Evolutionary conservation across 73 alveolate species (phyloP).

Genomic region (Stentor coeruleus): DNA sequence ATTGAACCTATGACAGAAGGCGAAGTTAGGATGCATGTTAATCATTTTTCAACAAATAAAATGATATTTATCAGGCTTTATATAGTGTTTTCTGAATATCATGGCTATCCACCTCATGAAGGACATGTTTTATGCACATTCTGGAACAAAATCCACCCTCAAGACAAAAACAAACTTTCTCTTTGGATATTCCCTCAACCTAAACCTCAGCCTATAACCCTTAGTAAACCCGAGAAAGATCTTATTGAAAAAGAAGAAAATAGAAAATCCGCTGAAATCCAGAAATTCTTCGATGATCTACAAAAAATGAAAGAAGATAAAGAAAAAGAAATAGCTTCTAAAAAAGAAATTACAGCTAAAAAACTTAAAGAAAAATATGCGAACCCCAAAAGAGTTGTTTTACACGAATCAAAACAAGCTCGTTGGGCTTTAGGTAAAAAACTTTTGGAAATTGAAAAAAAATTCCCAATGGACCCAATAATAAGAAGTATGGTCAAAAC

Average conservation of each 20-base stretch:
- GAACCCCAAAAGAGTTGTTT: not conserved
- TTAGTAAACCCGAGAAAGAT: no score
- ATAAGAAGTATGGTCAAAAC: slow-evolving; percentile 3
- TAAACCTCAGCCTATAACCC: no score
- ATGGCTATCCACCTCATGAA: not conserved
- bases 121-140: not conserved
- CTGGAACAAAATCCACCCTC: not conserved
- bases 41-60: not conserved
- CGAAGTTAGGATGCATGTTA: not conserved
- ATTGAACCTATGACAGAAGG: not conserved
- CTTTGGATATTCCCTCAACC: not conserved
- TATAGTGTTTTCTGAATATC: not conserved
- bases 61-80: not conserved
- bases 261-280: not conserved
- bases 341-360: not conserved
- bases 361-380: not conserved
- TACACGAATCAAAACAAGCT: not conserved
- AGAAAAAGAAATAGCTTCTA: not conserved
- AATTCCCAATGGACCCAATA: slow-evolving; percentile 20
- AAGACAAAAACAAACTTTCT: not conserved
- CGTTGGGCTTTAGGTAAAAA: slow-evolving; percentile 10
- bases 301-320: not conserved
- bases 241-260: no score
- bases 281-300: not conserved
- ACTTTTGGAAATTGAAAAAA: slow-evolving; percentile 13